A percentile compares a stretch with the other conserved stretches of the same genome.
Evolutionary conservation across 768 basidiomycete genomes (phyloP).

Genomic region (Mycena epipterygia): DNA sequence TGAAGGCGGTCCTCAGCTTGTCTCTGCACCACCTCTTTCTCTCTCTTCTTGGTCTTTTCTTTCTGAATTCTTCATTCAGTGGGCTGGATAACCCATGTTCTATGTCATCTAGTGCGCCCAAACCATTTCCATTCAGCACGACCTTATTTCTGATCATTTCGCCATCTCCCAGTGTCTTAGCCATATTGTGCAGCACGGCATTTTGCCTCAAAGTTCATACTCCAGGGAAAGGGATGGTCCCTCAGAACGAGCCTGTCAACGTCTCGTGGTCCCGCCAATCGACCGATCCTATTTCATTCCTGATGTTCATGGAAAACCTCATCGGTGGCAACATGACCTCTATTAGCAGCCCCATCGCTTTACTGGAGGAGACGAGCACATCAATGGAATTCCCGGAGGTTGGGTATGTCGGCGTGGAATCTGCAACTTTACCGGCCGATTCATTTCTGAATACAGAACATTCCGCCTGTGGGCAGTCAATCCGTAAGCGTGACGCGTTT

Average conservation of each 20-base stretch:
- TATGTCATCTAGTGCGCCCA: constrained; percentile 20
- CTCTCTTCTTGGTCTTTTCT: constrained; percentile 1
- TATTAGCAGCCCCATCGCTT: neutral
- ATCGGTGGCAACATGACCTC: neutral
- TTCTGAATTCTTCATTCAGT: constrained; percentile 13
- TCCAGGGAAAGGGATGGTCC: neutral
- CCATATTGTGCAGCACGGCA: constrained; percentile 12
- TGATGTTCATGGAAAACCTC: constrained; percentile 9
- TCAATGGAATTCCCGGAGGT: neutral
- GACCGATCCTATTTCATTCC: neutral
- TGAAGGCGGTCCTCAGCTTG: neutral
- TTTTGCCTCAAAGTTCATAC: constrained; percentile 12
- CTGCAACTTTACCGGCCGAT: neutral
- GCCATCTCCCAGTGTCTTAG: constrained; percentile 21
- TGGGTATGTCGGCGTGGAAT: neutral
- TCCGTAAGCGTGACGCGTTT: neutral
- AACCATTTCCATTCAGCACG: neutral
- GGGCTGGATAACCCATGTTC: constrained; percentile 33
- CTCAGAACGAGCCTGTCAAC: neutral
- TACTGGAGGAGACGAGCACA: neutral
- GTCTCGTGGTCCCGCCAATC: constrained; percentile 1
- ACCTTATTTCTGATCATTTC: neutral
- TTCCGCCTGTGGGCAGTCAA: constrained; percentile 27
- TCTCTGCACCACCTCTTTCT: constrained; percentile 7
- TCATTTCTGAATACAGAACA: neutral